A percentile compares a stretch with the other conserved stretches of the same genome.
Conservation (phyloP, 495 filamentous ascomycete genomes). For the Tuber microsphaerosporum region DNA sequence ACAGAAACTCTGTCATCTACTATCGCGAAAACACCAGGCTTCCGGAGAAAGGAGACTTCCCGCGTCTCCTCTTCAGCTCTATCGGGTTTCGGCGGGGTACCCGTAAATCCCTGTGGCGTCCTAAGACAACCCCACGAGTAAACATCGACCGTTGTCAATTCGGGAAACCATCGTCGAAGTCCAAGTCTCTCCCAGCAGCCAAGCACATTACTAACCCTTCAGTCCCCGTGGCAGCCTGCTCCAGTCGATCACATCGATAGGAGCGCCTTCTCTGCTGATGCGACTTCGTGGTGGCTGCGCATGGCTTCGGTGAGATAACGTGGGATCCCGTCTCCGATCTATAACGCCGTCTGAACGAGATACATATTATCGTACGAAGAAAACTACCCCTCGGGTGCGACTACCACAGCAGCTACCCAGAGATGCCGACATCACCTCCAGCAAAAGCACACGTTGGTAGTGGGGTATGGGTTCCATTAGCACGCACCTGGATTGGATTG, state of each 20-base stretch:
- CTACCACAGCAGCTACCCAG: neutral
- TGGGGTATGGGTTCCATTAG: neutral
- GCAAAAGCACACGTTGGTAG: neutral
- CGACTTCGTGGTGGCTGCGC: neutral
- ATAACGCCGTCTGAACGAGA: neutral
- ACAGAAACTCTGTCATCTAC: neutral
- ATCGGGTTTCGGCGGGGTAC: neutral
- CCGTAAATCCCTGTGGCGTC: neutral
- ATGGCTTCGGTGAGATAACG: neutral
- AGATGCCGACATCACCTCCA: neutral
- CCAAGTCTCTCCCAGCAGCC: neutral
- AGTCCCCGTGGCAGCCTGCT: neutral
- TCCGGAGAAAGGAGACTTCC: neutral
- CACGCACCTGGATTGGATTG: neutral
- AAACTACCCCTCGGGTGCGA: neutral
- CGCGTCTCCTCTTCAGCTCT: neutral
- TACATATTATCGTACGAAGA: neutral
- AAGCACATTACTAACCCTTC: neutral
- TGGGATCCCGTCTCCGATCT: slow-evolving; percentile 3
- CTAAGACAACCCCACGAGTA: neutral
- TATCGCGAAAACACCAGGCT: neutral
- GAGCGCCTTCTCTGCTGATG: neutral
- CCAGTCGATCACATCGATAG: neutral
- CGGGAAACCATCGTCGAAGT: neutral
- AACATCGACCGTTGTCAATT: neutral